Conservation (phyloP, 1,284 basidiomycete genomes). For the Ganoderma lucidum region DNA sequence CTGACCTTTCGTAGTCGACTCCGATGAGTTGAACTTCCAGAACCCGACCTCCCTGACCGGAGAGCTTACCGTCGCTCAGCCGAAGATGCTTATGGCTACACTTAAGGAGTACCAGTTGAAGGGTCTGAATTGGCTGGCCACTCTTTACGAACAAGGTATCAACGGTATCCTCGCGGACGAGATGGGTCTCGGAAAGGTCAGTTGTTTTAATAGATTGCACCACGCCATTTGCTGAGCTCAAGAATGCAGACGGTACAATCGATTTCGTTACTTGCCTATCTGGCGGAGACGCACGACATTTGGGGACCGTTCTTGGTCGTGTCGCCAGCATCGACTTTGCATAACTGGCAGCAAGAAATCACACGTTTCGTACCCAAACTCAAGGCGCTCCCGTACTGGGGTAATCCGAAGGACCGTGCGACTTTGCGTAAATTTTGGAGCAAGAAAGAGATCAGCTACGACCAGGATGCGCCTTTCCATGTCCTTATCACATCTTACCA, state of each 20-base stretch:
- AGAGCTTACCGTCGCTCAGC: constrained; percentile 88
- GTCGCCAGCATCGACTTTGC: constrained; percentile 96
- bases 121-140: constrained; percentile 98
- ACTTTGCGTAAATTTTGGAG: constrained; percentile 98
- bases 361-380: constrained; percentile 94
- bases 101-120: constrained; percentile 99
- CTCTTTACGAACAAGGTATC: constrained; percentile 98
- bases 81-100: constrained; percentile 96
- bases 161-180: constrained; percentile 99
- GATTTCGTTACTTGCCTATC: constrained; percentile 95
- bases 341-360: constrained; percentile 99
- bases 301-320: constrained; percentile 99
- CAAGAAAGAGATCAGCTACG: constrained; percentile 96
- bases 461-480: constrained; percentile 96
- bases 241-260: constrained; percentile 93
- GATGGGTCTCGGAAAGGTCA: constrained; percentile 95
- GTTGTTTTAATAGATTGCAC: constrained; percentile 21
- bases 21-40: constrained; percentile 99
- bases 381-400: constrained; percentile 99
- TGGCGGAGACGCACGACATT: constrained; percentile 97
- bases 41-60: constrained; percentile 96
- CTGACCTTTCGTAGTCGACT: constrained; percentile 70
- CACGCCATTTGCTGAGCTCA: constrained; percentile 12
- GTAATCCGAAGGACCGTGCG: constrained; percentile 95
- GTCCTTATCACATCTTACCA: constrained; percentile 98